phyloP scores from a whole-genome alignment of 768 basidiomycete species.

The Termitomyces sp. region DNA sequence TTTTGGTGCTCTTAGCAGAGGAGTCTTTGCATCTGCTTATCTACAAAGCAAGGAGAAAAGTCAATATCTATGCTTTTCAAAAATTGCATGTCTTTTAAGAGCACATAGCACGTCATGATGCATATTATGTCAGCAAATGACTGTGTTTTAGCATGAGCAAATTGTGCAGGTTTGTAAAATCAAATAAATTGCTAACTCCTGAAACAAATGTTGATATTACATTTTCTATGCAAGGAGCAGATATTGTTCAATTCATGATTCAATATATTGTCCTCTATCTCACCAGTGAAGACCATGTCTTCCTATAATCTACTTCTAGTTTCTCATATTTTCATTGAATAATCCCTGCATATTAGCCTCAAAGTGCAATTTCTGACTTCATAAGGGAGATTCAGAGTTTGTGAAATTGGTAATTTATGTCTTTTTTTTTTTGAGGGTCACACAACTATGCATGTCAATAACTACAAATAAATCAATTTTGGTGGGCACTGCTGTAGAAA shows the following conservation, averaged over 20 bases:
- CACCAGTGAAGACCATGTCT: background rate
- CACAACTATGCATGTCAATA: background rate
- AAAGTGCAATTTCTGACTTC: background rate
- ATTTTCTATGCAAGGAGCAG: background rate
- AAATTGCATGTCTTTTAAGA: too few species aligned
- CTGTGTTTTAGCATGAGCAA: background rate
- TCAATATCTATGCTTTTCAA: too few species aligned
- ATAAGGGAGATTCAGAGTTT: background rate
- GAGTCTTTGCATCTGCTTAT: too few species aligned
- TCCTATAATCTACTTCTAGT: background rate
- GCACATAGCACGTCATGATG: too few species aligned
- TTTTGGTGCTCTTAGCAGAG: too few species aligned
- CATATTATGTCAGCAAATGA: background rate
- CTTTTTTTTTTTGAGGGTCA: background rate
- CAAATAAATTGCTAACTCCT: background rate
- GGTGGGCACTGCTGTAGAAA: too few species aligned
- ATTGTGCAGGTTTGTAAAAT: background rate
- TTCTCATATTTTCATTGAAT: background rate
- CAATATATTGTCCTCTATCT: background rate
- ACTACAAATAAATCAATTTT: background rate
- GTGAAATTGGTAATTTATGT: background rate
- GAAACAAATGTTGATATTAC: background rate
- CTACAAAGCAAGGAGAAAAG: too few species aligned
- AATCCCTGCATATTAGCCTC: background rate
- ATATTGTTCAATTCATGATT: background rate